Percentiles rank a stretch among this genome's conserved stretches.
phyloP scores from a whole-genome alignment of 2,329 filamentous ascomycete species.

The Trichoderma endophyticum region DNA sequence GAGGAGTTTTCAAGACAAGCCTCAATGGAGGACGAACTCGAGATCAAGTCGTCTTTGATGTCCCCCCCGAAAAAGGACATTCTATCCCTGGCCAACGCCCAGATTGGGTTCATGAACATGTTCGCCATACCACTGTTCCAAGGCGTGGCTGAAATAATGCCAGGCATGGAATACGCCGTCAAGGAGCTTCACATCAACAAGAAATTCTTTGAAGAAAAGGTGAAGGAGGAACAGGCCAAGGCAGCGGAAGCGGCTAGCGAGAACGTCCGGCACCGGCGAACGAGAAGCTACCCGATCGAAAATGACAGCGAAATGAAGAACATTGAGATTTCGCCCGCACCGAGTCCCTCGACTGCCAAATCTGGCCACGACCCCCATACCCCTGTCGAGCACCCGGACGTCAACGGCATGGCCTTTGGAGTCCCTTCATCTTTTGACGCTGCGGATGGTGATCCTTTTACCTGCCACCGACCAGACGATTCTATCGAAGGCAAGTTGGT shows the following conservation, averaged over 20 bases:
- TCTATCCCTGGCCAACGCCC: constrained; percentile 77
- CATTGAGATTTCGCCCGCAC: constrained; percentile 25
- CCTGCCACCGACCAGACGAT: constrained; percentile 33
- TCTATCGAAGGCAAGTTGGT: constrained; percentile 38
- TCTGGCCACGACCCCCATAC: constrained; percentile 19
- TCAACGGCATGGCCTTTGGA: constrained; percentile 46
- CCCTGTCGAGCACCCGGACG: constrained; percentile 37
- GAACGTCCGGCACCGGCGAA: constrained; percentile 34
- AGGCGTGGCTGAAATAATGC: constrained; percentile 80
- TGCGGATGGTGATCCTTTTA: constrained; percentile 49
- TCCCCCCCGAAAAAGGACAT: constrained; percentile 80
- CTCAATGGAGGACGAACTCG: constrained; percentile 82
- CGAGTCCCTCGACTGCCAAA: constrained; percentile 14
- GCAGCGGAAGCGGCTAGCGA: constrained; percentile 33
- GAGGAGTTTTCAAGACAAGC: constrained; percentile 94
- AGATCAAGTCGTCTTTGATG: constrained; percentile 84
- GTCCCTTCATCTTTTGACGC: constrained; percentile 44
- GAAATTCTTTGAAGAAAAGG: constrained; percentile 65
- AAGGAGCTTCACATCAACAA: constrained; percentile 79
- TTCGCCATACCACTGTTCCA: constrained; percentile 92
- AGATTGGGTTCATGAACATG: constrained; percentile 94
- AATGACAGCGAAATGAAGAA: constrained; percentile 24
- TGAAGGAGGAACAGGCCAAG: constrained; percentile 60
- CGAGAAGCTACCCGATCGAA: constrained; percentile 39
- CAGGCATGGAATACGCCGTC: constrained; percentile 78